A percentile compares a stretch with the other conserved stretches of the same genome.
These are phyloP conservation scores for Solanum hybrid DNA, from an alignment of 305 asterid species.

Conservation along the genomic window DNA sequence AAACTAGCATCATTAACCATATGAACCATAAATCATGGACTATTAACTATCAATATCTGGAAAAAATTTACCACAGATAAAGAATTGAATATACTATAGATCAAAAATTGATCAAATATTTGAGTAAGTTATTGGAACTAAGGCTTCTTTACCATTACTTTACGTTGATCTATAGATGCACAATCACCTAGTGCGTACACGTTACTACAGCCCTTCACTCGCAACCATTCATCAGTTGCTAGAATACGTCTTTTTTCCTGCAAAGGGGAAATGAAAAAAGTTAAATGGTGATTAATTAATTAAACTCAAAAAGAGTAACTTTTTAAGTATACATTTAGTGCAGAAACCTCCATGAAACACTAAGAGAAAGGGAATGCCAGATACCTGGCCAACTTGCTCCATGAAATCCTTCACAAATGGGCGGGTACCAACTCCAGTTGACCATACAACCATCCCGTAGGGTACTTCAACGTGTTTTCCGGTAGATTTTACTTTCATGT, in stretches of 20 bases:
- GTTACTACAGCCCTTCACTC: conserved; percentile 67
- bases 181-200: conserved; percentile 93
- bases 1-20: not conserved
- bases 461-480: conserved; percentile 53
- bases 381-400: conserved; percentile 87
- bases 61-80: not conserved
- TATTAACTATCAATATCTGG: not conserved
- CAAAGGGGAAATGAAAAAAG: not conserved
- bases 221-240: conserved; percentile 83
- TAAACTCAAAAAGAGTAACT: not conserved
- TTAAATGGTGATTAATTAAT: not conserved
- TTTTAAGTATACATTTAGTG: not conserved
- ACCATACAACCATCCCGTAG: conserved; percentile 93
- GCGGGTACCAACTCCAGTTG: conserved; percentile 83
- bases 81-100: not conserved
- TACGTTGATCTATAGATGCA: conserved; percentile 68
- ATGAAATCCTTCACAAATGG: conserved; percentile 78
- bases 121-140: not conserved
- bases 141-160: conserved; percentile 47
- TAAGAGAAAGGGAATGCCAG: not conserved
- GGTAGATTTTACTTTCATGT: conserved; percentile 50
- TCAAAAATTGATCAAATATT: not conserved
- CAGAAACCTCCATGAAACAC: not conserved
- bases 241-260: conserved; percentile 65
- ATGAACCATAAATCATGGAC: not conserved